Evolutionary conservation across 768 basidiomycete species (phyloP), one percentile per base, ranked within the genome.

Genomic region (Jaapia argillacea): DNA sequence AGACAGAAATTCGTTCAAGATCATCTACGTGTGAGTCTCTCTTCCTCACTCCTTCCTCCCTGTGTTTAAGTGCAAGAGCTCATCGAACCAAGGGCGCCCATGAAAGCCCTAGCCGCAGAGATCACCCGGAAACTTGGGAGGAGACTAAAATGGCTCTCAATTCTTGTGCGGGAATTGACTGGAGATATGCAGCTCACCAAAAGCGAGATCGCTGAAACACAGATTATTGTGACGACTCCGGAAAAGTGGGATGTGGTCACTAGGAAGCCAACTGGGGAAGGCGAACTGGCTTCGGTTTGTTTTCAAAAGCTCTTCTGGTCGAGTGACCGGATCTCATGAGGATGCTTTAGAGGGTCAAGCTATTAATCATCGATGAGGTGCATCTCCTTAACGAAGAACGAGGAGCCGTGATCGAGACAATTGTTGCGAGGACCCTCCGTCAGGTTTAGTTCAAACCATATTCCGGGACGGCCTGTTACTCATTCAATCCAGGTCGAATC

Each of bases 191-290:
- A 98, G 60, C 64, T 99, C 59, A 90, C 96, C 13, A 85, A 86
- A 60, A 73, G 79, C 27, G 94, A 98, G 64, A 92, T 99, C 47
- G 84, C 85, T 1, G 80, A 85, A 60, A 98, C 96, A 6, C 94
- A 97, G 57, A 83, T 99, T 36, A 98, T 99, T 46, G 92, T 99
- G 5, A 99, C 96, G 2, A 99, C 96, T 1, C 96, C 96, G 0
- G 96, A 99, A 60, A 99, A 99, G 61, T 99, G 96, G 96, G 96
- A 98, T 52, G 96, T 99, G 0, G 96, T 99, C 2, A 99, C 96
- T 6, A 70, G 96, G 48, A 98, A 96, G 58, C 91, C 94, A 1
- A 91, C 86, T 1, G 92, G 93, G 5, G 96, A 98, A 65, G 94
- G 92, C 10, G 93, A 98, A 58, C 68, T 98, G n/a, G 88, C 88